A percentile compares a stretch with the other conserved stretches of the same genome.
Conservation (phyloP, 331 rosid species). For the Stylosanthes scabra region DNA sequence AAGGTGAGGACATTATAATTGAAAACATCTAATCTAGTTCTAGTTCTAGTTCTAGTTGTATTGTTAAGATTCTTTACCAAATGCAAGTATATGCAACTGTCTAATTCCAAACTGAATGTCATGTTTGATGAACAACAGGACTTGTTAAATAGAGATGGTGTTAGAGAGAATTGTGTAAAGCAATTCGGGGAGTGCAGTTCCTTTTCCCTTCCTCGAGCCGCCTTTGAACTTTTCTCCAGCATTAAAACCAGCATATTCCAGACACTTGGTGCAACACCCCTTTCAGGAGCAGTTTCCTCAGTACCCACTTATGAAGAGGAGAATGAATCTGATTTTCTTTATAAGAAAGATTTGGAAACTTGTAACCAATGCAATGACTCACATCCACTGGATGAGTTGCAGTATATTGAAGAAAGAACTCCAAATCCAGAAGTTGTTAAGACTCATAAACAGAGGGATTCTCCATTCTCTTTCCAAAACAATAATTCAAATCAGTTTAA, state of each 20-base stretch:
- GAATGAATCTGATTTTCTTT: constrained; percentile 47
- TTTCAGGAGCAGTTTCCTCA: constrained; percentile 54
- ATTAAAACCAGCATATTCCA: constrained; percentile 65
- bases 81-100: constrained; percentile 29
- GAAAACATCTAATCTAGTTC: not conserved
- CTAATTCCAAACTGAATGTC: constrained; percentile 35
- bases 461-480: constrained; percentile 42
- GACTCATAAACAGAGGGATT: constrained; percentile 43
- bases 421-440: constrained; percentile 46
- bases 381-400: constrained; percentile 46
- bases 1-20: constrained; percentile 53
- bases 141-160: constrained; percentile 40
- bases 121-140: constrained; percentile 56
- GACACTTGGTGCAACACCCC: constrained; percentile 53
- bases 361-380: constrained; percentile 51
- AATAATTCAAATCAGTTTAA: constrained; percentile 55
- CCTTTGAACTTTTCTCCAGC: constrained; percentile 72
- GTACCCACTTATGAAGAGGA: constrained; percentile 53
- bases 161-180: constrained; percentile 47
- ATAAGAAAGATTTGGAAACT: constrained; percentile 57
- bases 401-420: constrained; percentile 38
- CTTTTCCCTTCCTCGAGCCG: constrained; percentile 74
- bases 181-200: constrained; percentile 60
- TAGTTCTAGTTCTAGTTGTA: not conserved
- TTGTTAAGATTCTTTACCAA: not conserved